A percentile compares a stretch with the other conserved stretches of the same genome.
phyloP scores from a whole-genome alignment of 805 yeast genomes.

The Cyberlindnera maclurae region DNA sequence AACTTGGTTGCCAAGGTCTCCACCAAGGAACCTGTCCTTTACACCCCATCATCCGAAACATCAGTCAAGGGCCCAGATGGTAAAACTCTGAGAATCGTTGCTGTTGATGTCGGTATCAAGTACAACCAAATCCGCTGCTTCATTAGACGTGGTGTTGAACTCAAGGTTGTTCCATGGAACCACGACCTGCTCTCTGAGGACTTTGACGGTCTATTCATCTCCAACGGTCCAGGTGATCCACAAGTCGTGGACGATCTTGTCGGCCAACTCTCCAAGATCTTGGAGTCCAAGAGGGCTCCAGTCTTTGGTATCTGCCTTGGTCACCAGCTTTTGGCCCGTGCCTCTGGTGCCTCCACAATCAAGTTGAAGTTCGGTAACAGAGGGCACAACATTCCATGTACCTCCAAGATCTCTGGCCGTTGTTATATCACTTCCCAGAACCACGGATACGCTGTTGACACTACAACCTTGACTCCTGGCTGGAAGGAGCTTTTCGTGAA shows the following conservation, averaged over 20 bases:
- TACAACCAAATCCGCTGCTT: slow-evolving; percentile 97
- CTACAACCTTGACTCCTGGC: slow-evolving; percentile 58
- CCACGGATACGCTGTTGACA: slow-evolving; percentile 97
- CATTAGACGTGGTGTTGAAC: slow-evolving; percentile 91
- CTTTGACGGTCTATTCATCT: slow-evolving; percentile 91
- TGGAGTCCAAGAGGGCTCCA: slow-evolving; percentile 71
- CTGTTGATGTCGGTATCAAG: slow-evolving; percentile 97
- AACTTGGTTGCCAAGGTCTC: slow-evolving; percentile 93
- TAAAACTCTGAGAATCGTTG: slow-evolving; percentile 71
- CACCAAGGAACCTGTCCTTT: slow-evolving; percentile 63
- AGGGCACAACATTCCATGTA: slow-evolving; percentile 97
- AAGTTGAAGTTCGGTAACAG: slow-evolving; percentile 97
- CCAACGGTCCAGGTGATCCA: slow-evolving; percentile 99
- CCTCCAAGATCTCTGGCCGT: slow-evolving; percentile 82
- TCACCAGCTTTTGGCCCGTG: slow-evolving; percentile 93
- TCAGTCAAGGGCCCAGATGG: slow-evolving; percentile 64
- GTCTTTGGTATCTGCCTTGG: slow-evolving; percentile 98
- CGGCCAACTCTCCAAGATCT: slow-evolving; percentile 46
- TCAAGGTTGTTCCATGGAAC: slow-evolving; percentile 93
- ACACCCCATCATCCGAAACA: slow-evolving; percentile 55
- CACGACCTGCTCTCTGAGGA: slow-evolving; percentile 74
- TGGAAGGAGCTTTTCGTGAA: slow-evolving; percentile 95
- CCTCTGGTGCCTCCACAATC: slow-evolving; percentile 87
- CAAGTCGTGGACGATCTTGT: slow-evolving; percentile 69
- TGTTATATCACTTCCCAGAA: slow-evolving; percentile 98